Evolutionary conservation across 1,284 basidiomycete species (phyloP), one percentile per base, ranked within the genome.

Genomic region (Xanthoconium separans): DNA sequence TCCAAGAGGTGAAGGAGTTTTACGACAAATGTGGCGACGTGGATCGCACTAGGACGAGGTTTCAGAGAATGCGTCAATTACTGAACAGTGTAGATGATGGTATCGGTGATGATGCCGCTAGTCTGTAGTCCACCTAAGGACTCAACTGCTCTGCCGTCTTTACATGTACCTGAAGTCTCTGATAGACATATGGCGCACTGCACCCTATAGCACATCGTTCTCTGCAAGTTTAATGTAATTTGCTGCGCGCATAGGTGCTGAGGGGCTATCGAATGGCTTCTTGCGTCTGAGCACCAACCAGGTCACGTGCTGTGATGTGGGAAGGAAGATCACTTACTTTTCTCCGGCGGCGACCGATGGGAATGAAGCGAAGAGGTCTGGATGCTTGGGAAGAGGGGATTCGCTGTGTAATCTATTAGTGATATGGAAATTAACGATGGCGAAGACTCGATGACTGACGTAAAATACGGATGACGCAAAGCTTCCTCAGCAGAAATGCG

Each of bases 311-410:
- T 30, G 40, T 39, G 39, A 43, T 20, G 9, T 44, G 30, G 44
- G 33, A 49, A 36, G 13, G 4, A 39, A 24, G 2, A 44, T 34
- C 4, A 78, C 87, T 54, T 64, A 94, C 93, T 87, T 92, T 74
- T 99, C 97, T 22, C 97, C 97, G 4, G 94, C 94, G n/a, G 97
- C 97, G 20, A 90, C 84, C 40, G 92, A 95, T 16, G 97, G 97
- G 72, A 99, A 99, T 2, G 93, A 96, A 2, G 92, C 86, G 72
- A 99, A 99, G 51, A 96, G 76, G 66, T 98, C 95, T n/a, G 95
- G 93, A 70, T 99, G 96, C 65, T 99, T 98, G 1, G 97, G 96
- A 39, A 91, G 73, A 0, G 97, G 97, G 1, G 91, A 87, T 73
- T 99, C 97, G 6, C 93, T 95, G 64, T 46, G 40, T 6, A 36